These are phyloP conservation scores for Dicorynia guianensis DNA, from an alignment of 306 rosid species.

Conservation along the genomic window DNA sequence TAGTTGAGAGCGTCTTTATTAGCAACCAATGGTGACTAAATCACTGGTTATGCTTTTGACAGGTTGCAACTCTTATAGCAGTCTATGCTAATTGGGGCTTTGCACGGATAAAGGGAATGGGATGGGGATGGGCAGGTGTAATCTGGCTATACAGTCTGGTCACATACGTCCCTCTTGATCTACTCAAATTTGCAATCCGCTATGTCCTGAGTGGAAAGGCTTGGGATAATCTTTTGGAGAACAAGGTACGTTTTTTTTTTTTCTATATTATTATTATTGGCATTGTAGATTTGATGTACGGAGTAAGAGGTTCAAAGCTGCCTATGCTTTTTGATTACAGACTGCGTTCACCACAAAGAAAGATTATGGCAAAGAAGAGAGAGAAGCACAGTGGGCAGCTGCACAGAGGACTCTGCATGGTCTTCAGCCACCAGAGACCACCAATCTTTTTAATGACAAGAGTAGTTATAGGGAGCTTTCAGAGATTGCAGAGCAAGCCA, in stretches of 20 bases:
- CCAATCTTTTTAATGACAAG: slow-evolving; percentile 61
- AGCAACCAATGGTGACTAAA: not conserved
- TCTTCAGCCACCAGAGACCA: slow-evolving; percentile 81
- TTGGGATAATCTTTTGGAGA: slow-evolving; percentile 89
- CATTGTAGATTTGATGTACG: slow-evolving; percentile 8
- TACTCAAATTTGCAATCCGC: slow-evolving; percentile 87
- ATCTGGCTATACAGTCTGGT: slow-evolving; percentile 85
- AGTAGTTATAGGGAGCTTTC: slow-evolving; percentile 79
- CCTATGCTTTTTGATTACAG: slow-evolving; percentile 50
- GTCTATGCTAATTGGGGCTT: slow-evolving; percentile 87
- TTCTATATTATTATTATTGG: not conserved
- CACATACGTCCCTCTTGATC: slow-evolving; percentile 90
- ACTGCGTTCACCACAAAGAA: slow-evolving; percentile 95
- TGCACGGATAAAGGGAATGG: slow-evolving; percentile 81
- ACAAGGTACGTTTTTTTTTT: slow-evolving; percentile 65
- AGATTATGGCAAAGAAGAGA: slow-evolving; percentile 93
- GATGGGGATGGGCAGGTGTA: slow-evolving; percentile 99
- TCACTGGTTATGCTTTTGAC: slow-evolving; percentile 32
- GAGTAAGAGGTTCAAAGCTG: slow-evolving; percentile 19
- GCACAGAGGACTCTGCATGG: slow-evolving; percentile 91
- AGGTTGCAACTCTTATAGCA: slow-evolving; percentile 90
- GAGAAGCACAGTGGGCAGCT: slow-evolving; percentile 97
- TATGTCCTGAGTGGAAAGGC: slow-evolving; percentile 83
- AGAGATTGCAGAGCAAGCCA: slow-evolving; percentile 95
- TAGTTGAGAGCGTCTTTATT: not conserved